Evolutionary conservation across 345 rosid species (phyloP).

Genomic region (Xanthoceras sorbifolium): DNA sequence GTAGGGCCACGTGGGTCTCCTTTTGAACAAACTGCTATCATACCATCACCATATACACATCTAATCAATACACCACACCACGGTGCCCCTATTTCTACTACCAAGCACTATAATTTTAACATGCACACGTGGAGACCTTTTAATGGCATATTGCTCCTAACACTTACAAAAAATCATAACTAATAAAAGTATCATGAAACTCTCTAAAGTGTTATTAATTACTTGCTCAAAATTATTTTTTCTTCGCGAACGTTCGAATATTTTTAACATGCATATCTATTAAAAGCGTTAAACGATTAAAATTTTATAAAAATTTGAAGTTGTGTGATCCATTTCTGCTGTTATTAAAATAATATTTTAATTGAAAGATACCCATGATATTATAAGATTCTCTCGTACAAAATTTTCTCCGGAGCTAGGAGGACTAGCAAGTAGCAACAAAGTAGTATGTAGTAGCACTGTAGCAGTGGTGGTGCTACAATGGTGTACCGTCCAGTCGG

Average conservation of each 20-base stretch:
- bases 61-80: not conserved
- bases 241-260: too few species aligned
- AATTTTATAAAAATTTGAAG: too few species aligned
- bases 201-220: not conserved
- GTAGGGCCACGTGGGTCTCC: constrained; percentile 20
- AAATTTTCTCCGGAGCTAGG: too few species aligned
- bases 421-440: too few species aligned
- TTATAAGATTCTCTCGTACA: too few species aligned
- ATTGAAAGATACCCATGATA: too few species aligned
- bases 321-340: too few species aligned
- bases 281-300: too few species aligned
- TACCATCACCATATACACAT: not conserved
- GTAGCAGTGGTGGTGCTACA: not conserved
- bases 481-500: not conserved
- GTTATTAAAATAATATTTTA: too few species aligned
- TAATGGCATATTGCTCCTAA: constrained; percentile 14
- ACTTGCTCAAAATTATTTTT: not conserved
- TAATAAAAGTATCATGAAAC: not conserved
- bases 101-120: not conserved
- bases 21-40: constrained; percentile 21
- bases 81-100: not conserved
- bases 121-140: constrained; percentile 27
- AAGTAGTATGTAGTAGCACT: not conserved
- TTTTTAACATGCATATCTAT: too few species aligned
- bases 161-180: not conserved